Evolutionary conservation across 1,284 basidiomycete genomes (phyloP), one percentile per base, ranked within the genome.

Genomic region (Papiliotrema laurentii): DNA sequence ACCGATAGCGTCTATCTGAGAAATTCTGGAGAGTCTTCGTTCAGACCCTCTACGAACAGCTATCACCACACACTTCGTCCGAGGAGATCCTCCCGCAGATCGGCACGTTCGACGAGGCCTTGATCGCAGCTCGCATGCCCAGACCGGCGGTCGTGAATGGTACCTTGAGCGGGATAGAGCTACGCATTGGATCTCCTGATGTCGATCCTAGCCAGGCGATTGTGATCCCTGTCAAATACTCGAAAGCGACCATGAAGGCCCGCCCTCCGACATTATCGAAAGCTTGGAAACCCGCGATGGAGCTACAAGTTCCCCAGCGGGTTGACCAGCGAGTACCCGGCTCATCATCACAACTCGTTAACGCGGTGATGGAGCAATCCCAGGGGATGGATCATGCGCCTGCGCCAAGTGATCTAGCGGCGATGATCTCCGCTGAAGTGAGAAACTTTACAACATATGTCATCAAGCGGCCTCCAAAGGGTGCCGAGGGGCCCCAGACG

Each of bases 201-300:
- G 75, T 78, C 2, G 76, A 81, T 30, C 73, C 80, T 2, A 81
- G 83, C 2, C 82, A 88, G 63, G 83, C 87, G 0, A 75, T 96
- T 41, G 82, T 84, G 61, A 81, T 97, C 49, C 73, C 77, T 1
- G 79, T 97, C 61, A 85, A 84, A 63, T 80, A 84, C 33, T 86
- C 83, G 63, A 97, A 97, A 73, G 87, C 85, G 53, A 93, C 90
- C 0, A 82, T 86, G 25, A 66, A 83, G 27, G 80, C 81, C 2
- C 77, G 83, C 18, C 84, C 89, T 0, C 85, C 87, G 51, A 74
- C 82, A n/a, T 85, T 86, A 80, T 89, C 88, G 71, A 88, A 87
- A 65, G 89, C 88, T 63, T 81, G 79, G 43, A 73, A 80, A 55
- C 61, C 68, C 0, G 68, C 65, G 0, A 64, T 66, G 55, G 62